Conservation (phyloP, 371 early-diverging fungal species). For the Basidiobolus meristosporus region DNA sequence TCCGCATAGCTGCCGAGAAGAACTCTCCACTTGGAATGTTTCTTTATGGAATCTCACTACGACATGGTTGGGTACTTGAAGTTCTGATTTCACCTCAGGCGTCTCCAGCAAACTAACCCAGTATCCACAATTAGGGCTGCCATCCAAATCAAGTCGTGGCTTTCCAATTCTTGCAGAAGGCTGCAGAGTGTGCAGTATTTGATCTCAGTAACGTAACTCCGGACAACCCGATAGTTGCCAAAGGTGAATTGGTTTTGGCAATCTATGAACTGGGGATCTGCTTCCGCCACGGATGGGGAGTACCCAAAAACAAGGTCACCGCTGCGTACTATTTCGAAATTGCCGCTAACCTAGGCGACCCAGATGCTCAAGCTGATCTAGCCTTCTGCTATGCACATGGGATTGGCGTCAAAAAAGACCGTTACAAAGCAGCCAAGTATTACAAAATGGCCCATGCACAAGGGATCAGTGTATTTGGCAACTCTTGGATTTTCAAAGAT, state of each 20-base stretch:
- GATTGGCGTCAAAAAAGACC: constrained; percentile 64
- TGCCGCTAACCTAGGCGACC: constrained; percentile 68
- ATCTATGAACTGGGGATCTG: constrained; percentile 65
- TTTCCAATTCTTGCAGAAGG: constrained; percentile 52
- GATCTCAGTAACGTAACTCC: constrained; percentile 21
- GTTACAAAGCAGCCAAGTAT: constrained; percentile 58
- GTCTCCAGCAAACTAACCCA: background rate
- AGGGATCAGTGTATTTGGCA: constrained; percentile 65
- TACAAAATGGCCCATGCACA: constrained; percentile 66
- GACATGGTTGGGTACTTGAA: constrained; percentile 90
- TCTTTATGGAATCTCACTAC: constrained; percentile 68
- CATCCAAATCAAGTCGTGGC: constrained; percentile 31
- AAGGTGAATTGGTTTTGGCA: constrained; percentile 43
- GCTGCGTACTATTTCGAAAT: constrained; percentile 76
- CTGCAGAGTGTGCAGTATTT: constrained; percentile 55
- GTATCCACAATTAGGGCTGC: constrained; percentile 29
- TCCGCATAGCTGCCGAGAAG: constrained; percentile 51
- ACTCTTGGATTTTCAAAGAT: constrained; percentile 86
- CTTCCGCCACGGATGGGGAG: constrained; percentile 88
- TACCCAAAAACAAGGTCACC: constrained; percentile 48
- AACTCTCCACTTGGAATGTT: constrained; percentile 62
- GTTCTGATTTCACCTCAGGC: no score
- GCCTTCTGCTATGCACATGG: constrained; percentile 63
- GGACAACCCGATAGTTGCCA: constrained; percentile 5
- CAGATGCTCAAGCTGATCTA: constrained; percentile 73